Base-by-base conservation (phyloP, 2,329 filamentous ascomycete genomes). In the Fusarium virguliforme region DNA sequence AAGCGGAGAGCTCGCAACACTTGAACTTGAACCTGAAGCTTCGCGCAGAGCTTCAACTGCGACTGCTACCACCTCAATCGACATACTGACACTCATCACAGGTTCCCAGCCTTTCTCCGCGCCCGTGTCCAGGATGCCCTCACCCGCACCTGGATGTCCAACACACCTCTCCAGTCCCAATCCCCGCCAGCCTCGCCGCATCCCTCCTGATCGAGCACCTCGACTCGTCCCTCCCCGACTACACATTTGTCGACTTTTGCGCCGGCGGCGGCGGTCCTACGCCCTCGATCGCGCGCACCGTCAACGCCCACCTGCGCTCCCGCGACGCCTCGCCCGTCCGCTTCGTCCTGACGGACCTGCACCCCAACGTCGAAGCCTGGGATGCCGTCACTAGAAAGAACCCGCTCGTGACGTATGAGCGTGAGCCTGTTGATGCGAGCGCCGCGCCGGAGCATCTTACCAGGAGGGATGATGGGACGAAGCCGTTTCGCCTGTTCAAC, bases 221-320 rank as follows among this genome's bases (percentile, higher is more conserved):
- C 13, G 83, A 84, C 37, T 65, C 76, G 6, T 76, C 82, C 28
- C 81, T 88, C 1, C 80, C 83, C 18, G 79, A 83, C 2, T 90
- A 91, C 79, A 89, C 87, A 18, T 90, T 92, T 73, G 86, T 94
- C 67, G 92, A 95, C 81, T 93, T 94, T 79, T 94, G 92, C 78
- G 90, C 92, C 3, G 92, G 92, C 57, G 90, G 87, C 13, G 92
- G 92, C 41, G 92, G 92, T 0, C 91, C 91, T 1, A 93, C 90
- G 2, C 90, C 90, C 0, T 83, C 82, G 40, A 89, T 93, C 56
- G 90, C 92, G 78, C 83, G 81, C 10, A 81, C 85, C 43, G 77
- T 93, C 68, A 92, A 92, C 78, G 67, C 75, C 51, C 78, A 80
- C 70, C 76, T 84, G 35, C 73, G 67, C 41, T 72, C 73, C 26